A percentile compares a stretch with the other conserved stretches of the same genome.
Evolutionary conservation across 495 filamentous ascomycete species (phyloP).

Genomic region (Paragyromitra xinjiangensis): DNA sequence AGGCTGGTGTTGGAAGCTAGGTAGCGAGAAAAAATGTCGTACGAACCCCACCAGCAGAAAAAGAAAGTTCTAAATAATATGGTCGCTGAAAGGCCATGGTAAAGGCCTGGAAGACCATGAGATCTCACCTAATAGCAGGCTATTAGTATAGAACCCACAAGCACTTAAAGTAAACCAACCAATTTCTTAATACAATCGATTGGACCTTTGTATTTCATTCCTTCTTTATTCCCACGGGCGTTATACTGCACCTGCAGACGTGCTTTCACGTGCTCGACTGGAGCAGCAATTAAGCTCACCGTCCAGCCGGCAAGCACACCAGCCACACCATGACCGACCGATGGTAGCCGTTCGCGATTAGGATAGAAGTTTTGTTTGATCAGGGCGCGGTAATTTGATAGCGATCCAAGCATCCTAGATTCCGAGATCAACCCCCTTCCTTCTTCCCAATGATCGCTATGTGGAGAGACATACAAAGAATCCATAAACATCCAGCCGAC

Average conservation of each 20-base stretch:
- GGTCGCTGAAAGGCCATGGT: slow-evolving; percentile 84
- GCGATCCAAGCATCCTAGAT: slow-evolving; percentile 84
- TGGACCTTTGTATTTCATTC: slow-evolving; percentile 74
- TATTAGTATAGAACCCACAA: slow-evolving; percentile 1
- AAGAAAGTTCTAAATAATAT: slow-evolving; percentile 91
- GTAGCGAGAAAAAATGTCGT: slow-evolving; percentile 78
- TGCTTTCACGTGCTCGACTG: slow-evolving; percentile 95
- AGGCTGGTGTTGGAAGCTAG: slow-evolving; percentile 73
- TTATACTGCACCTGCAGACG: slow-evolving; percentile 90
- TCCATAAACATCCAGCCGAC: slow-evolving; percentile 99
- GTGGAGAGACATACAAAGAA: slow-evolving; percentile 66
- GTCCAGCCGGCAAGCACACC: slow-evolving; percentile 88
- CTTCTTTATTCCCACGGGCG: slow-evolving; percentile 28
- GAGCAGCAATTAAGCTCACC: slow-evolving; percentile 89
- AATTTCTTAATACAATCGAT: slow-evolving; percentile 82
- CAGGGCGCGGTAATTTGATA: slow-evolving; percentile 85
- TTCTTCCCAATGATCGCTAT: not conserved
- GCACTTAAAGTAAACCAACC: slow-evolving; percentile 58
- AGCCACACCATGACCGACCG: slow-evolving; percentile 81
- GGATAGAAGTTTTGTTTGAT: slow-evolving; percentile 81
- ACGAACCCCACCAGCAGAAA: slow-evolving; percentile 97
- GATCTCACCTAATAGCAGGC: slow-evolving; percentile 55
- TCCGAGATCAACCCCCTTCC: not conserved
- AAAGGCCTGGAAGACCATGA: slow-evolving; percentile 81
- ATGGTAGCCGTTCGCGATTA: slow-evolving; percentile 58